Percentiles rank a stretch among this genome's conserved stretches.
Conservation (phyloP, 1,284 basidiomycete genomes). For the Phellinidium pouzarii region DNA sequence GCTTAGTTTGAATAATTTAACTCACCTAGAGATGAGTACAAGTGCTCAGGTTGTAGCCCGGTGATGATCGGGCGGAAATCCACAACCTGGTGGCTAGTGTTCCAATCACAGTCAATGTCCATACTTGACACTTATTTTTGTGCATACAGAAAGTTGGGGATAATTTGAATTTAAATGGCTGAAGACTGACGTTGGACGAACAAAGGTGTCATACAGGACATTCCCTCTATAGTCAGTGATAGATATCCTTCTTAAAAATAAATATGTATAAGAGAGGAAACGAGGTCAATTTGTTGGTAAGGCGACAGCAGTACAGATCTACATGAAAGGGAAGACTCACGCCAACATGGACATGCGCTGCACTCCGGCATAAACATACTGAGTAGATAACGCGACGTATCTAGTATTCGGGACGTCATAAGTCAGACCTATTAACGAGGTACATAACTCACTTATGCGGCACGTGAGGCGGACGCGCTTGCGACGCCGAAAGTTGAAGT, state of each 20-base stretch:
- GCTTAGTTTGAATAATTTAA: not conserved
- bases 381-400: conserved; percentile 41
- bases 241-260: conserved; percentile 29
- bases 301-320: not conserved
- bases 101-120: not conserved
- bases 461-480: conserved; percentile 5
- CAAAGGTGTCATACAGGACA: conserved; percentile 43
- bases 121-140: not conserved
- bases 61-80: conserved; percentile 45
- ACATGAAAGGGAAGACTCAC: conserved; percentile 29
- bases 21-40: conserved; percentile 35
- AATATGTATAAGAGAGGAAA: not conserved
- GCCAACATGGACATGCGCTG: conserved; percentile 44
- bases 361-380: conserved; percentile 38
- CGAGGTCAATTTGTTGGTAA: conserved; percentile 1
- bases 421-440: not conserved
- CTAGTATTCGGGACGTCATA: conserved; percentile 23
- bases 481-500: not conserved
- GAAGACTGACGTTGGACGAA: conserved; percentile 45
- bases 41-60: conserved; percentile 35
- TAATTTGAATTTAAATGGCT: not conserved
- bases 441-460: conserved; percentile 24
- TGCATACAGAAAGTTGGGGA: not conserved
- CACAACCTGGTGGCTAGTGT: conserved; percentile 39
- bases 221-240: conserved; percentile 45